phyloP scores from a whole-genome alignment of 306 rosid species.

The Rosa multiflora region DNA sequence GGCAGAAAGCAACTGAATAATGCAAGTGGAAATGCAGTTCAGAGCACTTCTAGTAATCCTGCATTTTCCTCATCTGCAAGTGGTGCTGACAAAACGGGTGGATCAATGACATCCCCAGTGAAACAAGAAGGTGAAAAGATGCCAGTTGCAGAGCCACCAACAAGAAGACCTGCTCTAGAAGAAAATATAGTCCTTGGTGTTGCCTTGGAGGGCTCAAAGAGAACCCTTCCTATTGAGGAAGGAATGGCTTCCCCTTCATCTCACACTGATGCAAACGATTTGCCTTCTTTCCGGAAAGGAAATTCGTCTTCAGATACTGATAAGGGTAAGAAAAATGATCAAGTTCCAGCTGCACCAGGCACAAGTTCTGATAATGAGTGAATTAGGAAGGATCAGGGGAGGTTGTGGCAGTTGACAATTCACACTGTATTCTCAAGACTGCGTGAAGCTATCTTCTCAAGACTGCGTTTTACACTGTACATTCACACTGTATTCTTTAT shows the following conservation, averaged over 20 bases:
- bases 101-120: slow-evolving; percentile 32
- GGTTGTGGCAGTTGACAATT: slow-evolving; percentile 1
- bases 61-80: slow-evolving; percentile 36
- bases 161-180: slow-evolving; percentile 54
- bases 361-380: slow-evolving; percentile 35
- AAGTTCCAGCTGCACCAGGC: slow-evolving; percentile 39
- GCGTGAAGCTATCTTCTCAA: slow-evolving; percentile 14
- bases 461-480: slow-evolving; percentile 21
- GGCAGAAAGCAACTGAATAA: slow-evolving; percentile 38
- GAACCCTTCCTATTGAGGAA: slow-evolving; percentile 89
- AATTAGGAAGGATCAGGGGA: slow-evolving; percentile 20
- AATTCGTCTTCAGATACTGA: slow-evolving; percentile 46
- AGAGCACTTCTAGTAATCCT: slow-evolving; percentile 25
- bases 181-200: slow-evolving; percentile 91
- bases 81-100: slow-evolving; percentile 46
- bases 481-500: slow-evolving; percentile 15
- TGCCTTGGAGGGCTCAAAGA: slow-evolving; percentile 91
- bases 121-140: slow-evolving; percentile 55
- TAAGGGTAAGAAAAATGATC: slow-evolving; percentile 56
- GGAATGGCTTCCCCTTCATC: slow-evolving; percentile 37
- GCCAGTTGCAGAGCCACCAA: slow-evolving; percentile 39
- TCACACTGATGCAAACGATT: slow-evolving; percentile 47
- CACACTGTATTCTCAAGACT: no score
- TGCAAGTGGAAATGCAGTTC: slow-evolving; percentile 36
- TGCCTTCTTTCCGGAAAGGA: slow-evolving; percentile 54